A percentile compares a stretch with the other conserved stretches of the same genome.
These are phyloP conservation scores for Dothiorella sarmentorum DNA, from an alignment of 2,329 filamentous ascomycete genomes.

Conservation along the genomic window DNA sequence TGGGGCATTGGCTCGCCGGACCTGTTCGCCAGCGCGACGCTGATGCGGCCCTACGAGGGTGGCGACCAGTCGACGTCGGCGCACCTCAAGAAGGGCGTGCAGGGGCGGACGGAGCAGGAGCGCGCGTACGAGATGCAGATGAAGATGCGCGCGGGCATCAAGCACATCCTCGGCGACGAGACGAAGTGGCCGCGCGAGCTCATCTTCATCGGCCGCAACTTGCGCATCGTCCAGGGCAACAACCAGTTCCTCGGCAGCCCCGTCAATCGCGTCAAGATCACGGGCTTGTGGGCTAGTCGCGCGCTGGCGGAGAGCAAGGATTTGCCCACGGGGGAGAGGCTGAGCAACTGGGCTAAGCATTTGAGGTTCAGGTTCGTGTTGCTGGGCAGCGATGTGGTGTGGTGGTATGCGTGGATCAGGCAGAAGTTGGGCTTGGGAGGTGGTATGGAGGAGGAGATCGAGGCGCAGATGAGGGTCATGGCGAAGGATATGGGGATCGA, in stretches of 20 bases:
- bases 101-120: slow-evolving; percentile 54
- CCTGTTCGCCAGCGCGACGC: slow-evolving; percentile 84
- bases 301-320: slow-evolving; percentile 74
- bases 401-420: slow-evolving; percentile 74
- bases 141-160: slow-evolving; percentile 67
- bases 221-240: slow-evolving; percentile 90
- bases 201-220: slow-evolving; percentile 86
- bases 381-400: slow-evolving; percentile 72
- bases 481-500: slow-evolving; percentile 91
- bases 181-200: slow-evolving; percentile 86
- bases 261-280: slow-evolving; percentile 90
- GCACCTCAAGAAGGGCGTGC: slow-evolving; percentile 53
- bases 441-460: slow-evolving; percentile 93
- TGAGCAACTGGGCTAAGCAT: slow-evolving; percentile 71
- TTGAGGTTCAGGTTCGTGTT: slow-evolving; percentile 78
- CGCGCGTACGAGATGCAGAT: slow-evolving; percentile 77
- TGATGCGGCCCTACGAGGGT: slow-evolving; percentile 87
- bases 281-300: slow-evolving; percentile 81
- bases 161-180: slow-evolving; percentile 78
- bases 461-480: slow-evolving; percentile 80
- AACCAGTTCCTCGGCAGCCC: slow-evolving; percentile 88
- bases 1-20: slow-evolving; percentile 92
- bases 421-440: slow-evolving; percentile 73
- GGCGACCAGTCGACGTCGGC: slow-evolving; percentile 66
- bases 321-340: slow-evolving; percentile 59